Conservation (phyloP, 306 rosid species). For the Arachis stenosperma region DNA sequence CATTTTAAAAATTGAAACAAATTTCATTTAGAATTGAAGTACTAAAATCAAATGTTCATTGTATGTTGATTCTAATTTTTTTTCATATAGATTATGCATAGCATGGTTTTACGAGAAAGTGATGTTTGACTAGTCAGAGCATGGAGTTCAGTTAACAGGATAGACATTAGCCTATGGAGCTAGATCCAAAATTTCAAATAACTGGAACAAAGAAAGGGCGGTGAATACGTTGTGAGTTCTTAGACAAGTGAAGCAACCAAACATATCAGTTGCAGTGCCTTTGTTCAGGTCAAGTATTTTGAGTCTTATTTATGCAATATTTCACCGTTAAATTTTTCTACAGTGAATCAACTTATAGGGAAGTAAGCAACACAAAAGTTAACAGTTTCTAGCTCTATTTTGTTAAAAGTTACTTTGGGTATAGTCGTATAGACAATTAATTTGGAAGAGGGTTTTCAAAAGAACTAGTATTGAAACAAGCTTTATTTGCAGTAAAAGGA, state of each 20-base stretch:
- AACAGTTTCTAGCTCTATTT: not conserved
- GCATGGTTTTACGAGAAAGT: slow-evolving; percentile 59
- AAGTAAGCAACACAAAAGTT: not conserved
- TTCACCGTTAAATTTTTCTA: not conserved
- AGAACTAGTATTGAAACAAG: not conserved
- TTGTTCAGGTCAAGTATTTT: not conserved
- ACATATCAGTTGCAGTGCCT: not conserved
- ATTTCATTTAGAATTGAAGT: not conserved
- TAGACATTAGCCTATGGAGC: slow-evolving; percentile 57
- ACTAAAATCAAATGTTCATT: not conserved
- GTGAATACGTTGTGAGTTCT: slow-evolving; percentile 59
- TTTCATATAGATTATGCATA: slow-evolving; percentile 3
- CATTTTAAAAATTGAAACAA: not conserved
- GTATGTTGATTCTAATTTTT: not conserved
- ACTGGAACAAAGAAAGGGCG: slow-evolving; percentile 47
- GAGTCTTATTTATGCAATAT: not conserved
- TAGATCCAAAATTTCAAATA: slow-evolving; percentile 34
- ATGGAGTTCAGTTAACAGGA: not conserved
- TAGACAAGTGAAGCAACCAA: slow-evolving; percentile 55
- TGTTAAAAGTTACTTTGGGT: not conserved
- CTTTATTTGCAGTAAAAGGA: not conserved
- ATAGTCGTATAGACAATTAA: not conserved
- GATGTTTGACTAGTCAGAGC: slow-evolving; percentile 35
- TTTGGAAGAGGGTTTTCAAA: not conserved
- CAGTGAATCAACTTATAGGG: not conserved